Base-by-base conservation (phyloP, 2,329 filamentous ascomycete species). In the Ophiostoma australiae region DNA sequence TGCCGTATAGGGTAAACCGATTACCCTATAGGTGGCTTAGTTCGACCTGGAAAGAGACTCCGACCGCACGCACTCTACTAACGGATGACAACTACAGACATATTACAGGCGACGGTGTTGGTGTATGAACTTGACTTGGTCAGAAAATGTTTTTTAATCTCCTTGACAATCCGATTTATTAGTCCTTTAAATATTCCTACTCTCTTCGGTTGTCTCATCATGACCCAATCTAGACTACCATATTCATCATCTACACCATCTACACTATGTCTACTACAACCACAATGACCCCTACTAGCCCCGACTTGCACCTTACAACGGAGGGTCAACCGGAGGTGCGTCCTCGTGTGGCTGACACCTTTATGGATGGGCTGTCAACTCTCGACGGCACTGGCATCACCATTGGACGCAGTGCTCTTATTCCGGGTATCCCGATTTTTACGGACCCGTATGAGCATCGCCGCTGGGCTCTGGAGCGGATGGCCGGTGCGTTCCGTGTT, bases 1-100 rank as follows among this genome's bases (percentile, higher is more conserved):
- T 55, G 52, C 52, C 52, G n/a, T 55, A 55, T 55, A 55, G 52
- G 52, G 52, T 23, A 55, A 27, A n/a, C 20, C n/a, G 52, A 55
- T 55, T 55, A 27, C 52, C 52, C 52, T 27, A 55, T 55, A 55
- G n/a, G n/a, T n/a, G n/a, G 23, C 52, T 27, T 23, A 27, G 7
- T 7, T 55, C 52, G n/a, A 55, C 52, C 52, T 13, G 52, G 52
- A 27, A 55, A 55, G 52, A 55, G 52, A 55, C 52, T 55, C 52
- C 52, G 52, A 55, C 52, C 13, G 6, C 1, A 27, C n/a, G 7
- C n/a, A 27, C 27, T 55, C n/a, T n/a, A 55, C 52, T 55, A 55
- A 27, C 17, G 10, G 7, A 55, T 27, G 1, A 27, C n/a, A 55
- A 27, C 20, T 8, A 27, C 20, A 41, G n/a, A 8, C 4, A 13